Evolutionary conservation across 768 basidiomycete genomes (phyloP).

Genomic region (Pseudohyphozyma bogoriensis): DNA sequence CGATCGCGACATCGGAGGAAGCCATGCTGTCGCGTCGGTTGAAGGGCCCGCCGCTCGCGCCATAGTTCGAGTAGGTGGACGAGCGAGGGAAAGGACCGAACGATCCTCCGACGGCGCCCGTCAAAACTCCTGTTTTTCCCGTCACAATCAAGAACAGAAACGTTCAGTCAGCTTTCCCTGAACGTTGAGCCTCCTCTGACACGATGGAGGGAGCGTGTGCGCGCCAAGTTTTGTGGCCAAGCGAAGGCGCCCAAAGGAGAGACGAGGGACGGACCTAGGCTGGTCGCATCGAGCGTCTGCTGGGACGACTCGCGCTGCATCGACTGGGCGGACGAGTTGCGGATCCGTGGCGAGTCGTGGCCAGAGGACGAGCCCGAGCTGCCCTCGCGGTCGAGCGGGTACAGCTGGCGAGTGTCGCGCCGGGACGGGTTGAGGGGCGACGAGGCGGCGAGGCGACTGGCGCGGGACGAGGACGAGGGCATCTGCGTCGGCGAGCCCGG

Average conservation of each 20-base stretch:
- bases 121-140: slow-evolving; percentile 19
- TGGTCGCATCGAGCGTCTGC: background rate
- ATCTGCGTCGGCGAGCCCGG: background rate
- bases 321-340: too few species aligned
- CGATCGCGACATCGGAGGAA: slow-evolving; percentile 19
- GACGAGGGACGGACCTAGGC: background rate
- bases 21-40: slow-evolving; percentile 25
- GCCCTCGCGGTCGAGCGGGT: background rate
- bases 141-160: too few species aligned
- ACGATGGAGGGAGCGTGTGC: too few species aligned
- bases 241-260: background rate
- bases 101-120: slow-evolving; percentile 16
- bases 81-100: slow-evolving; percentile 29
- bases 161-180: too few species aligned
- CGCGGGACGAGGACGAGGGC: background rate
- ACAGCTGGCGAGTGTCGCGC: background rate
- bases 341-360: too few species aligned
- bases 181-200: too few species aligned
- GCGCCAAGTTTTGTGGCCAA: too few species aligned
- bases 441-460: background rate
- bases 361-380: background rate
- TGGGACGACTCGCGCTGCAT: too few species aligned
- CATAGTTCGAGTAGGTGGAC: slow-evolving; percentile 15
- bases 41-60: slow-evolving; percentile 7
- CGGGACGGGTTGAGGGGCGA: background rate